Conservation (phyloP, 2,329 filamentous ascomycete species). For the Fusarium mundagurra region DNA sequence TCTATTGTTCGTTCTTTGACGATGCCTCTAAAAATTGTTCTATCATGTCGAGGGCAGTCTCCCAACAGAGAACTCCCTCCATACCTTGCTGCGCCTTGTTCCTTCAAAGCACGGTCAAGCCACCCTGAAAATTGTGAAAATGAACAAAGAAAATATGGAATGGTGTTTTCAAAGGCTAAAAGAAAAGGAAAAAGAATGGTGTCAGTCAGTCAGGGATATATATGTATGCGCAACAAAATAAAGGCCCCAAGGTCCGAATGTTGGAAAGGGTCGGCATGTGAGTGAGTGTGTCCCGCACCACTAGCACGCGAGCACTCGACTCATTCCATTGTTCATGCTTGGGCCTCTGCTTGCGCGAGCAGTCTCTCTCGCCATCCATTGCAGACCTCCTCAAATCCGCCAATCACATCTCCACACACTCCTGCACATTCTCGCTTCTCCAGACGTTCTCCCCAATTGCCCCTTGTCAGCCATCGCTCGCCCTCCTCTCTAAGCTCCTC, state of each 20-base stretch:
- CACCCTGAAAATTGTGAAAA: constrained; percentile 15
- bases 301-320: constrained; percentile 5
- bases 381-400: constrained; percentile 92
- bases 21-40: constrained; percentile 36
- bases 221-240: constrained; percentile 10
- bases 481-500: constrained; percentile 85
- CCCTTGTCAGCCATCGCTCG: constrained; percentile 80
- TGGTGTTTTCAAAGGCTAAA: not conserved
- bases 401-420: constrained; percentile 87
- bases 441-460: constrained; percentile 84
- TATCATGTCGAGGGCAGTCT: constrained; percentile 29
- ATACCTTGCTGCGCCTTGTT: constrained; percentile 30
- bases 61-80: constrained; percentile 22
- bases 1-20: constrained; percentile 31
- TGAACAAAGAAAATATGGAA: constrained; percentile 23
- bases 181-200: constrained; percentile 11
- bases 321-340: constrained; percentile 44
- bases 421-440: constrained; percentile 81
- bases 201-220: not conserved
- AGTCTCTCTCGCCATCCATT: constrained; percentile 83
- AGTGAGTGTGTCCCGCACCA: constrained; percentile 24
- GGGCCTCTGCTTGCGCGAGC: constrained; percentile 69
- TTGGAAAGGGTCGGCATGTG: constrained; percentile 6
- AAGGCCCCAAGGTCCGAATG: not conserved
- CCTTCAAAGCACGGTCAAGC: constrained; percentile 25